Base-by-base conservation (phyloP, 768 basidiomycete genomes). In the Tephrocybe sp. region DNA sequence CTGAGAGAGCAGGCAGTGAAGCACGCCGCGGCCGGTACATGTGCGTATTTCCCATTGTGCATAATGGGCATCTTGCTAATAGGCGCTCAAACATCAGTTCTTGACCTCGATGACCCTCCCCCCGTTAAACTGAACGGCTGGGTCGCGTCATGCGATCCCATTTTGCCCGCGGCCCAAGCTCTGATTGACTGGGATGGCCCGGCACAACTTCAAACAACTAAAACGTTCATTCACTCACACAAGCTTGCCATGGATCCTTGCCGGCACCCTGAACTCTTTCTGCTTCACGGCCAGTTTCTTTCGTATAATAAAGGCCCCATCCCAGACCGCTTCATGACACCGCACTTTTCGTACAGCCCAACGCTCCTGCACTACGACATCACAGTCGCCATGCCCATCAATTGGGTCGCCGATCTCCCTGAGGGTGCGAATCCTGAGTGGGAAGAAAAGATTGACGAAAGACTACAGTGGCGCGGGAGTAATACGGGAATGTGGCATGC, bases 381-480 rank as follows among this genome's bases (percentile, higher is more conserved):
- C 16, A 73, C 70, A 27, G 60, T 70, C 1, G 70, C 77, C 6
- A 64, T 72, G 52, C 69, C 74, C 0, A 67, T 76, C 24, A 74
- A 72, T 44, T 82, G 78, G 77, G 55, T 71, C 0, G 62, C 60
- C 5, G 71, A 71, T 3, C 53, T 67, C 9, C 64, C 69, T 5
- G 51, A 55, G 5, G 69, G 80, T 52, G 78, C 16, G 21, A 37
- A 85, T 58, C 73, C 80, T 4, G 71, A 71, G 0, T 91, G 87
- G 84, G 75, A 78, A 1, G 69, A 76, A 42, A 86, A 83, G 65
- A 49, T 60, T 1, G 77, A 86, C 55, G 76, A 80, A 47, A 60
- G 77, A 24, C 49, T 89, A 38, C 72, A 80, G 44, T 91, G 89
- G 89, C 69, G 89, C 19, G 89, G 89, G 3, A 78, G 79, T 24